phyloP scores from a whole-genome alignment of 345 rosid species.

The Eucalyptus tenuipes region DNA sequence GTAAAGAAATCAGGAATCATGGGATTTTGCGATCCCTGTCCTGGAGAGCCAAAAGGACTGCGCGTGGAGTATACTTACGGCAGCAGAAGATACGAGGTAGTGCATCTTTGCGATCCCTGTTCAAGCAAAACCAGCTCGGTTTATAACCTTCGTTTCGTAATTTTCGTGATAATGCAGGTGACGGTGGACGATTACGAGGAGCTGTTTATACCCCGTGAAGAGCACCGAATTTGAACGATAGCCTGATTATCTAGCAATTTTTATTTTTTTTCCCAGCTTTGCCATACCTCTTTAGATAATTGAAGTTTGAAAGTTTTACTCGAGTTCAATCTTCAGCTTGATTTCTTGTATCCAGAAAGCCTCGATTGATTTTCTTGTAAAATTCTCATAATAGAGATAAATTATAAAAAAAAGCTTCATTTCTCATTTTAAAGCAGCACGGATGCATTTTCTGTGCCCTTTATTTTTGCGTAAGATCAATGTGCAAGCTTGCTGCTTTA shows the following conservation, averaged over 20 bases:
- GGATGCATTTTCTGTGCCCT: neutral
- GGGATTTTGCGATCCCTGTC: slow-evolving; percentile 98
- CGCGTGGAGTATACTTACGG: slow-evolving; percentile 50
- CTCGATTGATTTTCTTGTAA: neutral
- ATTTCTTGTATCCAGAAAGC: neutral
- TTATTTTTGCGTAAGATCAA: neutral
- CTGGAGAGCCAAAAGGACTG: slow-evolving; percentile 69
- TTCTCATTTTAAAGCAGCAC: neutral
- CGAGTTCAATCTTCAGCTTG: neutral
- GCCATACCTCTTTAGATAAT: slow-evolving; percentile 1
- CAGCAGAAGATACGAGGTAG: slow-evolving; percentile 43
- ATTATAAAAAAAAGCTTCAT: neutral
- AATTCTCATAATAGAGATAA: neutral
- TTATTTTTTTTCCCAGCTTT: slow-evolving; percentile 2
- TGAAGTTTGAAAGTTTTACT: neutral
- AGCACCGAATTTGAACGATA: slow-evolving; percentile 20
- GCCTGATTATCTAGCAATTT: neutral
- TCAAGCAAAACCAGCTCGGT: neutral
- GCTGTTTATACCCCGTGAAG: slow-evolving; percentile 55
- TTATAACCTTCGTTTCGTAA: neutral
- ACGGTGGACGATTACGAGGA: slow-evolving; percentile 59
- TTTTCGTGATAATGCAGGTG: slow-evolving; percentile 16
- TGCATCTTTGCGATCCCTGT: neutral
- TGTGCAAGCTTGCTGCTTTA: neutral
- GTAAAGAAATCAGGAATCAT: slow-evolving; percentile 89